A percentile compares a stretch with the other conserved stretches of the same genome.
Conservation (phyloP, 805 yeast species). For the Kazachstania taianensis region DNA sequence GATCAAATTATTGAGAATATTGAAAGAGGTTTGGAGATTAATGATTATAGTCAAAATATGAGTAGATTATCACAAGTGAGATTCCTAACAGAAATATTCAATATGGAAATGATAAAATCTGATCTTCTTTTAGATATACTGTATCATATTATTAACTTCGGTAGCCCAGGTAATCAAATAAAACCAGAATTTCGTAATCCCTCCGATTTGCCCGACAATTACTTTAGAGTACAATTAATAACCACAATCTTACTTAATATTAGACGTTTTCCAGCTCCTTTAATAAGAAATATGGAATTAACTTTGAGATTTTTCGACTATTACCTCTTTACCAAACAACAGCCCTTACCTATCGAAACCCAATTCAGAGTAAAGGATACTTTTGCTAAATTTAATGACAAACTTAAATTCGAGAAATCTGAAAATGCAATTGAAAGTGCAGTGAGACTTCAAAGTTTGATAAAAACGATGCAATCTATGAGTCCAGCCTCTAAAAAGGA, state of each 20-base stretch:
- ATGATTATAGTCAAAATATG: slow-evolving; percentile 50
- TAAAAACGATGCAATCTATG: slow-evolving; percentile 1
- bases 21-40: slow-evolving; percentile 52
- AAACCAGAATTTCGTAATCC: slow-evolving; percentile 31
- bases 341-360: slow-evolving; percentile 55
- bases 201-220: slow-evolving; percentile 57
- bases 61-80: slow-evolving; percentile 50
- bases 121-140: slow-evolving; percentile 41
- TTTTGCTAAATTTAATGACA: slow-evolving; percentile 22
- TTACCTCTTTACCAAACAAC: slow-evolving; percentile 50
- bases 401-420: slow-evolving; percentile 29
- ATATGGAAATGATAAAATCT: slow-evolving; percentile 37
- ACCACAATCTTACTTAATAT: slow-evolving; percentile 33
- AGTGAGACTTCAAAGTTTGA: slow-evolving; percentile 22
- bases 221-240: slow-evolving; percentile 57
- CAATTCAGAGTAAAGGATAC: slow-evolving; percentile 42
- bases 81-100: slow-evolving; percentile 50
- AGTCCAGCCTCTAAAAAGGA: background rate
- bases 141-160: slow-evolving; percentile 50
- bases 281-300: slow-evolving; percentile 25
- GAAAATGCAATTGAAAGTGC: slow-evolving; percentile 36
- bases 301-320: slow-evolving; percentile 60
- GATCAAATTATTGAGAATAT: slow-evolving; percentile 61
- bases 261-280: slow-evolving; percentile 11
- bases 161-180: slow-evolving; percentile 55